phyloP scores from a whole-genome alignment of 495 filamentous ascomycete genomes.

The Penicillium dipodomyicola region DNA sequence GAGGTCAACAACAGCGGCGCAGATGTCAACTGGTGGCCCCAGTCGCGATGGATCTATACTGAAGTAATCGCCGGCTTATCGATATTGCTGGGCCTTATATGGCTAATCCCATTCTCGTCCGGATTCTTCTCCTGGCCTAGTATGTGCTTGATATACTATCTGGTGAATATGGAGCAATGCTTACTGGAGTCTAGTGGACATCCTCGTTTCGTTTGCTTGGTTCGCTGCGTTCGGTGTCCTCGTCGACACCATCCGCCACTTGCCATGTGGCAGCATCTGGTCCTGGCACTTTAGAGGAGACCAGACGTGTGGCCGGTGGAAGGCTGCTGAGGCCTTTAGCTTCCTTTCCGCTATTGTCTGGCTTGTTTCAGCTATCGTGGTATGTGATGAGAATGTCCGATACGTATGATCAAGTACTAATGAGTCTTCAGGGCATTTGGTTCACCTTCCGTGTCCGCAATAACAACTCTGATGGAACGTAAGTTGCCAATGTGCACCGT shows the following conservation, averaged over 20 bases:
- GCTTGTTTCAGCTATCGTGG: slow-evolving; percentile 58
- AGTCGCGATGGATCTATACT: slow-evolving; percentile 58
- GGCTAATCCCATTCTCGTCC: slow-evolving; percentile 53
- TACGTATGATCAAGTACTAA: neutral
- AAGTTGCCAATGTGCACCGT: neutral
- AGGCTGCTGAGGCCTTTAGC: slow-evolving; percentile 63
- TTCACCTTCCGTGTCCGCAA: slow-evolving; percentile 38
- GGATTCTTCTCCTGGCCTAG: slow-evolving; percentile 46
- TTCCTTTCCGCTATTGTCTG: slow-evolving; percentile 67
- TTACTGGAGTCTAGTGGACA: slow-evolving; percentile 42
- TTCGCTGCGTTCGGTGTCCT: slow-evolving; percentile 63
- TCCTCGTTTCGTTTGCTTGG: slow-evolving; percentile 60
- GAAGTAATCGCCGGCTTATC: slow-evolving; percentile 57
- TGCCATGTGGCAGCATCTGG: slow-evolving; percentile 56
- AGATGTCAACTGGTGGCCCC: slow-evolving; percentile 35
- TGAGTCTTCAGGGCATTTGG: slow-evolving; percentile 36
- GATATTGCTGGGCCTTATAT: slow-evolving; percentile 51
- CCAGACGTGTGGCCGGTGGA: slow-evolving; percentile 57
- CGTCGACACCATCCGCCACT: slow-evolving; percentile 51
- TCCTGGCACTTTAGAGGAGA: slow-evolving; percentile 44
- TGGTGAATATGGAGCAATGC: neutral
- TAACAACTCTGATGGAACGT: slow-evolving; percentile 4
- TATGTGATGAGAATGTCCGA: slow-evolving; percentile 20
- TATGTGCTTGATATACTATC: slow-evolving; percentile 24
- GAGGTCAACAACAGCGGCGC: slow-evolving; percentile 15